Conservation (phyloP, 2,329 filamentous ascomycete species). For the Nothopassalora personata region DNA sequence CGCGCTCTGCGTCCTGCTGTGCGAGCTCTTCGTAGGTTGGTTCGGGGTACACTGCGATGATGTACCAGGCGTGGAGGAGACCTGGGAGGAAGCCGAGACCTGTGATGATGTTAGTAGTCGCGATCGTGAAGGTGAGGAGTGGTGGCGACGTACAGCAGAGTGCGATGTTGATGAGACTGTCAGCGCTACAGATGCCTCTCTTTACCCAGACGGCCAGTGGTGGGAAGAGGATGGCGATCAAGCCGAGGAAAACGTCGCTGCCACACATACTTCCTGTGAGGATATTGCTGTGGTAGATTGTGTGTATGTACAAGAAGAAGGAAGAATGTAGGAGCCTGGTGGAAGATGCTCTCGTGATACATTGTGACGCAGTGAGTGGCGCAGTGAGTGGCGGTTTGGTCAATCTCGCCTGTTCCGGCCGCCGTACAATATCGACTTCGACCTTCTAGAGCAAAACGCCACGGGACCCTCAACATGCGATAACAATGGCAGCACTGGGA, state of each 20-base stretch:
- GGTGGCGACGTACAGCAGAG: conserved; percentile 53
- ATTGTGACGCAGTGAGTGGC: conserved; percentile 5
- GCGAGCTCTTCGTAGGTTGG: conserved; percentile 59
- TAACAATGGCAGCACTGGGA: conserved; percentile 41
- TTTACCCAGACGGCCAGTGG: conserved; percentile 81
- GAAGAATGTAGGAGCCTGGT: conserved; percentile 4
- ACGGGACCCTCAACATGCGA: conserved; percentile 7
- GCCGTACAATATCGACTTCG: conserved; percentile 4
- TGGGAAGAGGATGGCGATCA: conserved; percentile 58
- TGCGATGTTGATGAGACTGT: conserved; percentile 91
- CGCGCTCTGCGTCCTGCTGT: conserved; percentile 53
- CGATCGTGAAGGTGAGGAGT: neutral
- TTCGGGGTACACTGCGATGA: conserved; percentile 87
- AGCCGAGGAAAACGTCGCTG: conserved; percentile 56
- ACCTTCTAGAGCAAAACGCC: conserved; percentile 2
- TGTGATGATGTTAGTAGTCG: conserved; percentile 11
- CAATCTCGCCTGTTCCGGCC: neutral
- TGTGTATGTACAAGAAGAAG: neutral
- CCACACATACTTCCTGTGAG: conserved; percentile 48
- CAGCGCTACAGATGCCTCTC: conserved; percentile 82
- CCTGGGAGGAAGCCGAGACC: conserved; percentile 60
- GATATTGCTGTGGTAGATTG: neutral
- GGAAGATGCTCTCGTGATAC: neutral
- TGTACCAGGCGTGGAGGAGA: conserved; percentile 95
- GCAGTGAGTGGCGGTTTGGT: neutral